These are phyloP conservation scores for Hemisphaericaspora xylofermentans DNA, from an alignment of 1,139 yeast species.

Conservation along the genomic window DNA sequence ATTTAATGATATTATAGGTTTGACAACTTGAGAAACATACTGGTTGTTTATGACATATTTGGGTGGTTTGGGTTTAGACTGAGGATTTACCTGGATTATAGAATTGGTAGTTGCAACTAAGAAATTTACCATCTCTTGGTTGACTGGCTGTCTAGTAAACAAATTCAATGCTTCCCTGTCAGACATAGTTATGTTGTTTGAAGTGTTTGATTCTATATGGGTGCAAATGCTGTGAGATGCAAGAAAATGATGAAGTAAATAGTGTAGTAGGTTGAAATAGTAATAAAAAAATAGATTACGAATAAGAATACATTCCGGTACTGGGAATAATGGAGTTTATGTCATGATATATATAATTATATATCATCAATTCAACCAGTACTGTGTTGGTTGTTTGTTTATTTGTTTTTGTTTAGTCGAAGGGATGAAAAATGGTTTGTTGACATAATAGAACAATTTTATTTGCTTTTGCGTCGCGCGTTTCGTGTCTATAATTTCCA, in stretches of 20 bases:
- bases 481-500: neutral
- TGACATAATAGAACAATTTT: too few relatives aligned
- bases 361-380: neutral
- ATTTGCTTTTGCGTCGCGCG: neutral
- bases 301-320: neutral
- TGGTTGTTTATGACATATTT: conserved; percentile 1
- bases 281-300: too few relatives aligned
- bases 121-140: conserved; percentile 74
- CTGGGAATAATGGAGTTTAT: neutral
- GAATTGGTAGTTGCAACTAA: conserved; percentile 79
- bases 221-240: neutral
- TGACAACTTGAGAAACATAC: conserved; percentile 12
- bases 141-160: conserved; percentile 76
- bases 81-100: conserved; percentile 59
- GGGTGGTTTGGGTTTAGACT: neutral
- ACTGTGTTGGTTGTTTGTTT: neutral
- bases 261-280: neutral
- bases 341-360: neutral
- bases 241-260: neutral
- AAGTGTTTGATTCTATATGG: neutral
- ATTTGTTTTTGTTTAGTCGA: neutral
- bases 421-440: neutral
- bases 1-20: conserved; percentile 35
- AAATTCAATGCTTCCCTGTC: conserved; percentile 64
- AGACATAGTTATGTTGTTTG: conserved; percentile 27